Evolutionary conservation across 176 grass and related monocot genomes (phyloP), one percentile per base, ranked within the genome.

Genomic region (Bothriochloa decipiens): DNA sequence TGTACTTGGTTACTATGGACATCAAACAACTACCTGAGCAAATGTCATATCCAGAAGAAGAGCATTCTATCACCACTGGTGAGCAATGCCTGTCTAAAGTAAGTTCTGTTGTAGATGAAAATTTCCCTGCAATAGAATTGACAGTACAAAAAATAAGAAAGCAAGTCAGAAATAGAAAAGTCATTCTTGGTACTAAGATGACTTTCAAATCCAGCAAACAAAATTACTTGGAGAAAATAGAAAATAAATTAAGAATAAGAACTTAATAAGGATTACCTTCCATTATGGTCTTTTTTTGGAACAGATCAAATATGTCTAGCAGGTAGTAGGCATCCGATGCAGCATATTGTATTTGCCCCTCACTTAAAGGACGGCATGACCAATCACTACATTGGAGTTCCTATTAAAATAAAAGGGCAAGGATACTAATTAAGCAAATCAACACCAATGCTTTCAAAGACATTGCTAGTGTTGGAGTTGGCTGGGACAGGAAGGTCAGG

Each of bases 301-400:
- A 92, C 15, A 96, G 9, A 68, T 79, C 82, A 89, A 96, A 96
- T 92, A 96, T 91, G 83, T 91, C 86, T 29, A 99, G 93, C 70
- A 99, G 89, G 76, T 94, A 99, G 80, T 92, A 96, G 25, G 96
- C 89, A 94, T 99, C 93, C n/a, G 83, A 85, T 84, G 96, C 93
- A 96, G 96, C 93, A 94, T 99, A 99, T 65, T 85, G 75, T 92
- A 94, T 92, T 82, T 96, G 96, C 32, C 91, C 88, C 91, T 94
- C 78, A 71, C 88, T 99, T 36, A 99, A 86, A 40, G 96, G 96
- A 1, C 93, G 89, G 35, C 81, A 86, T 45, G 93, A 96, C 96
- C 96, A 96, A 89, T 99, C 96, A 87, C 93, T 99, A 83, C 96
- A 99, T 53, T 99, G 96, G 49, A 99, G 88, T 89, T 99, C 96